phyloP scores from a whole-genome alignment of 2,329 filamentous ascomycete genomes.

The Xylariaceae sp. region DNA sequence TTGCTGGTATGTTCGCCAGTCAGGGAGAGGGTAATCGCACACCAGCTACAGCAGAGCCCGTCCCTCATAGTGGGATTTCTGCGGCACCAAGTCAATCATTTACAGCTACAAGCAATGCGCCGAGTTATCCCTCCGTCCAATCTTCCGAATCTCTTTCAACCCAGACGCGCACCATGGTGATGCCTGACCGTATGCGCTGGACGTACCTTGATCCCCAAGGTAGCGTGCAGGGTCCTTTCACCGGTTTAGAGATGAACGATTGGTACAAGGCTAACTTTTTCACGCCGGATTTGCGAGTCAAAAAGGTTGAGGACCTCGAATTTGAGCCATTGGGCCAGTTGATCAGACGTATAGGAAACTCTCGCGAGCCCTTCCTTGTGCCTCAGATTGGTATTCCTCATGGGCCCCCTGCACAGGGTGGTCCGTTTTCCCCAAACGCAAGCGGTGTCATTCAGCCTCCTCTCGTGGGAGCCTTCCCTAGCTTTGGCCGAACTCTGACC shows the following conservation, averaged over 20 bases:
- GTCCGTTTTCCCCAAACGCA: conserved; percentile 46
- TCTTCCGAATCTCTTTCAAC: conserved; percentile 52
- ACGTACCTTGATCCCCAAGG: conserved; percentile 95
- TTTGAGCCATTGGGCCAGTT: conserved; percentile 94
- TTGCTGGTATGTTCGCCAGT: conserved; percentile 51
- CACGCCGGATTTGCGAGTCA: conserved; percentile 87
- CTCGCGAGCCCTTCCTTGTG: conserved; percentile 92
- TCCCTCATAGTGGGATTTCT: conserved; percentile 25
- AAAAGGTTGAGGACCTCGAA: conserved; percentile 87
- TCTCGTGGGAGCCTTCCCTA: conserved; percentile 89
- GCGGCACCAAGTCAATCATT: conserved; percentile 34
- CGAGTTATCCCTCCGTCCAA: conserved; percentile 35
- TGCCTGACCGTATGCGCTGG: conserved; percentile 99
- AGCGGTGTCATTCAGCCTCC: conserved; percentile 72
- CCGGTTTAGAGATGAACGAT: conserved; percentile 97
- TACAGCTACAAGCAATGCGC: conserved; percentile 28
- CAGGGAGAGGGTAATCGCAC: conserved; percentile 34
- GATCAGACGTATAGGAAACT: conserved; percentile 94
- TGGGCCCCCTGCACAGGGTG: conserved; percentile 60
- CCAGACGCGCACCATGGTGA: conserved; percentile 88
- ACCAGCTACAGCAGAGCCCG: conserved; percentile 33
- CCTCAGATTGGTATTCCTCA: conserved; percentile 95
- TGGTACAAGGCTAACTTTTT: conserved; percentile 99
- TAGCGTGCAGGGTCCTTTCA: conserved; percentile 89
- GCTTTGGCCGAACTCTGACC: conserved; percentile 92